A percentile compares a stretch with the other conserved stretches of the same genome.
These are phyloP conservation scores for Rhinocladiella similis DNA, from an alignment of 2,329 filamentous ascomycete species.

Conservation along the genomic window DNA sequence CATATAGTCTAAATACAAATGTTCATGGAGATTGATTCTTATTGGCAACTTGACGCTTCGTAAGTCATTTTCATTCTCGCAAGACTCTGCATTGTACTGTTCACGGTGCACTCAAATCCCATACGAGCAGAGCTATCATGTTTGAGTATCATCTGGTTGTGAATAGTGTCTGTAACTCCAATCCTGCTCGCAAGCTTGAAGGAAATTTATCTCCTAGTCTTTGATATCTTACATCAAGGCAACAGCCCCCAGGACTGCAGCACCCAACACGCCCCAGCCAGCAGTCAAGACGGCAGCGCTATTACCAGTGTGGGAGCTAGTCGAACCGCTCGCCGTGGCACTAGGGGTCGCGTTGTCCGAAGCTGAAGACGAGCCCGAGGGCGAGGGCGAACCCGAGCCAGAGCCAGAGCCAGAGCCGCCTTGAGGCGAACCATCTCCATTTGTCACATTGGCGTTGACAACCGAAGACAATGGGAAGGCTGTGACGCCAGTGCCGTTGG, in stretches of 20 bases:
- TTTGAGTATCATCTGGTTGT: no score
- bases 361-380: no score
- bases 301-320: constrained; percentile 29
- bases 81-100: no score
- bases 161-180: background rate
- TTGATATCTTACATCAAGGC: constrained; percentile 32
- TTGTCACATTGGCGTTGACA: constrained; percentile 48
- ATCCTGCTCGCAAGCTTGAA: background rate
- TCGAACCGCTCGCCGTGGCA: constrained; percentile 5
- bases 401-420: constrained; percentile 21
- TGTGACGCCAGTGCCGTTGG: constrained; percentile 57
- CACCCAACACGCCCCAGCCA: constrained; percentile 40
- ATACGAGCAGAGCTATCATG: no score
- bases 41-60: background rate
- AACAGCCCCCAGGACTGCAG: constrained; percentile 35
- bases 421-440: constrained; percentile 36
- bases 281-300: constrained; percentile 37
- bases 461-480: constrained; percentile 49
- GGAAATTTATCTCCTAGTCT: background rate
- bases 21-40: background rate
- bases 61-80: background rate
- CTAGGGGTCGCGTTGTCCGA: constrained; percentile 13
- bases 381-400: no score
- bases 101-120: no score
- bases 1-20: no score